Evolutionary conservation across 208 protist genomes (phyloP), one percentile per base, ranked within the genome.

Genomic region (Polymyxa betae): DNA sequence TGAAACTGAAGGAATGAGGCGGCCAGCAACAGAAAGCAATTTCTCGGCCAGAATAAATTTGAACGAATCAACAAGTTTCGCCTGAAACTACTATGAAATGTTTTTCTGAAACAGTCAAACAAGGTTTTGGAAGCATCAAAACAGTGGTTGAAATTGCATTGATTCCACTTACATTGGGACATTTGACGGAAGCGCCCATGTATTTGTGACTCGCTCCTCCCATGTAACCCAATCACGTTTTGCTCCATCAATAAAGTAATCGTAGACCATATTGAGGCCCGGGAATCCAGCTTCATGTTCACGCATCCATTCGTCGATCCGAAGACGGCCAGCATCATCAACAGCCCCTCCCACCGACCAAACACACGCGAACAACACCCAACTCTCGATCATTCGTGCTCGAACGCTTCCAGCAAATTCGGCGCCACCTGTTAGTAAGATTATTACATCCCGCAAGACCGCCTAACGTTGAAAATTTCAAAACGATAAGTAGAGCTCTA

Each of bases 271-370:
- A 90, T 98, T 97, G 91, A 96, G 96, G 44, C 95, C 95, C 0
- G 98, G 98, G 90, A 99, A 98, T 43, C 95, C 95, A 16, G 96
- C 94, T 89, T 99, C 97, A 77, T 98, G 92, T 92, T 98, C 97
- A 45, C 98, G 95, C 1, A 98, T 92, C 92, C 96, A 97, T 32
- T 96, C 92, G 90, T 96, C 95, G 91, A 98, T 96, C 32, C 97
- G 92, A 93, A 97, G 97, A 88, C 96, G 96, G n/a, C 95, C 95
- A 87, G 96, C 94, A 49, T 96, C 95, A 77, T 96, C 96, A n/a
- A 98, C 91, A 0, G 96, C 94, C 45, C 95, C 98, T 49, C 98
- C 97, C 0, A 98, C 95, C 0, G 97, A 95, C 98, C 98, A 99
- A 16, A 98, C 93, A 20, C 98, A 93, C 91, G 94, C 97, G 92